These are phyloP conservation scores for Aspergillus ibericus DNA, from an alignment of 2,329 filamentous ascomycete species.

Conservation along the genomic window DNA sequence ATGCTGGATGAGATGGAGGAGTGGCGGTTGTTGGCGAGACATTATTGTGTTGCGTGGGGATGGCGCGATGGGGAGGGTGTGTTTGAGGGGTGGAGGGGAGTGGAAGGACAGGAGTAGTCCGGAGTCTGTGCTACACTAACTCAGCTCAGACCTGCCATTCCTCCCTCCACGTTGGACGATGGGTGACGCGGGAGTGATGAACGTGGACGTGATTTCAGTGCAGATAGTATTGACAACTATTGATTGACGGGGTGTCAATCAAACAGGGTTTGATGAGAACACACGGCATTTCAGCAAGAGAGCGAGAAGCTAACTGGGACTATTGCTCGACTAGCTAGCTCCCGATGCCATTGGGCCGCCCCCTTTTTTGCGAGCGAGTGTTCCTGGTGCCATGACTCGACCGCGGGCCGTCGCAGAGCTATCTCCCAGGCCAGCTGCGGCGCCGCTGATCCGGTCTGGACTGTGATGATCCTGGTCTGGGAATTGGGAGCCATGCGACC, in stretches of 20 bases:
- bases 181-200: background rate
- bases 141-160: background rate
- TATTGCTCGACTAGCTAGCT: background rate
- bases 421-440: background rate
- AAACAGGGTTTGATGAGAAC: background rate
- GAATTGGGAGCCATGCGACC: too few relatives aligned
- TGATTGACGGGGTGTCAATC: background rate
- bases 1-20: conserved; percentile 95
- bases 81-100: conserved; percentile 39
- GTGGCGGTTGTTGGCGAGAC: conserved; percentile 79
- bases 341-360: background rate
- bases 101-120: conserved; percentile 30
- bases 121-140: background rate
- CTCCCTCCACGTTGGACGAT: background rate
- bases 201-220: background rate
- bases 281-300: background rate
- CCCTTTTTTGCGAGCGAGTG: background rate
- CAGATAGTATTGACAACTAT: background rate
- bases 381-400: background rate
- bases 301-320: background rate
- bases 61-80: conserved; percentile 57
- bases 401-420: background rate
- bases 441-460: conserved; percentile 5
- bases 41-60: conserved; percentile 90
- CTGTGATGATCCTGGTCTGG: conserved; percentile 3